phyloP scores from a whole-genome alignment of 768 basidiomycete species.

The Macrolepiota dolichaula region DNA sequence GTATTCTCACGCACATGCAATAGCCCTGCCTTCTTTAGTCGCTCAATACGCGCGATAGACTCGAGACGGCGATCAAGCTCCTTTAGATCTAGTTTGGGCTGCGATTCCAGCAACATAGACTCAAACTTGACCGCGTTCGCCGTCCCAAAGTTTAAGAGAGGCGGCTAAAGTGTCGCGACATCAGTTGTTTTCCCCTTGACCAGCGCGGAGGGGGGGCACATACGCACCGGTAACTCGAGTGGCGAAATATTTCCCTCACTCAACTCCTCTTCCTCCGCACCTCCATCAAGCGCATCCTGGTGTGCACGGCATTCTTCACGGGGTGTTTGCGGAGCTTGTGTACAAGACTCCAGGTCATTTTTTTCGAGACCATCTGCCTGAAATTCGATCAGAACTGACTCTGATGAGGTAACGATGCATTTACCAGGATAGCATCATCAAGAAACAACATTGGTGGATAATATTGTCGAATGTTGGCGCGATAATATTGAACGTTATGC shows the following conservation, averaged over 20 bases:
- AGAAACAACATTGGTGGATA: neutral
- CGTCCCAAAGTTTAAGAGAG: neutral
- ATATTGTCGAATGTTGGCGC: neutral
- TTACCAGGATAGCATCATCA: constrained; percentile 1
- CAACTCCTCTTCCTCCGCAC: neutral
- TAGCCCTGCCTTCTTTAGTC: neutral
- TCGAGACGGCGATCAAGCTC: constrained; percentile 79
- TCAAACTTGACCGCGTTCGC: neutral
- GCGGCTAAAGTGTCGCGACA: neutral
- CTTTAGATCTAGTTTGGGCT: constrained; percentile 53
- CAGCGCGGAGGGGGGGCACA: too few relatives aligned
- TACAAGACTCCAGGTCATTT: neutral
- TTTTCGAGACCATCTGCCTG: neutral
- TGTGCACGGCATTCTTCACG: neutral
- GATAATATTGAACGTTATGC: neutral
- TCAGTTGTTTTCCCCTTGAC: neutral
- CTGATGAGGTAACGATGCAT: neutral
- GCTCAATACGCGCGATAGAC: constrained; percentile 78
- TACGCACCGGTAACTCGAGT: constrained; percentile 2
- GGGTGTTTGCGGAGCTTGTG: neutral
- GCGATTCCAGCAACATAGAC: neutral
- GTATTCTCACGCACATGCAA: neutral
- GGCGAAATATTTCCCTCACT: constrained; percentile 4
- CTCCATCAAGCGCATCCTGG: neutral
- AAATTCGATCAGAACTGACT: neutral